phyloP scores from a whole-genome alignment of 371 early-diverging fungal genomes.

The Mucor ambiguus region DNA sequence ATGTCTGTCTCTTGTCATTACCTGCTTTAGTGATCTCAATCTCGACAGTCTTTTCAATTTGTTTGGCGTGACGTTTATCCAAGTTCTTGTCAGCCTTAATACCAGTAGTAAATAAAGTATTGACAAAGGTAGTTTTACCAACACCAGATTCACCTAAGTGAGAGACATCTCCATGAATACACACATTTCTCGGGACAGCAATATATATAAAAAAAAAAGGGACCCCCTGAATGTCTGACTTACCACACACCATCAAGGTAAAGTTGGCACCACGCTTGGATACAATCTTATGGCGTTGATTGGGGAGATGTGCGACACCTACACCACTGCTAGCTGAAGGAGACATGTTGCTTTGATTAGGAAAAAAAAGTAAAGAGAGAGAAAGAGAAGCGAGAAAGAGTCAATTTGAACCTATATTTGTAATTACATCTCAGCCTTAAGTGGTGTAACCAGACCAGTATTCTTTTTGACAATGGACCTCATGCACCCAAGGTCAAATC shows the following conservation, averaged over 20 bases:
- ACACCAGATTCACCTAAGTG: constrained; percentile 53
- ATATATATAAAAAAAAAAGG: constrained; percentile 3
- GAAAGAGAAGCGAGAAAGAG: constrained; percentile 2
- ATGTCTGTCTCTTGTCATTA: constrained; percentile 16
- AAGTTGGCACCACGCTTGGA: constrained; percentile 88
- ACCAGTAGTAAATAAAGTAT: constrained; percentile 72
- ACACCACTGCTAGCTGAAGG: constrained; percentile 62
- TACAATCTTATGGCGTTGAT: constrained; percentile 93
- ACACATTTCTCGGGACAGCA: neutral
- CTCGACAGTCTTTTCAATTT: constrained; percentile 69
- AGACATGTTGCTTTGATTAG: constrained; percentile 34
- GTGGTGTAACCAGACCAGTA: constrained; percentile 16
- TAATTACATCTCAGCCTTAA: constrained; percentile 15
- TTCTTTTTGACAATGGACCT: constrained; percentile 22
- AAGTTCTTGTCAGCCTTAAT: constrained; percentile 63
- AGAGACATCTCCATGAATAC: neutral
- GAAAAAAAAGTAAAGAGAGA: neutral
- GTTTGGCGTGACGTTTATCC: constrained; percentile 47
- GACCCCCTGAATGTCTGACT: constrained; percentile 20
- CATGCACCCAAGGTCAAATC: constrained; percentile 10
- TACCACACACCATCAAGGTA: constrained; percentile 95
- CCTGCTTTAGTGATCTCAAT: constrained; percentile 71
- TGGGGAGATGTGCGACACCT: constrained; percentile 96
- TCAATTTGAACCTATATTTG: constrained; percentile 6
- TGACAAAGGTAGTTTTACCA: constrained; percentile 83